Evolutionary conservation across 495 filamentous ascomycete species (phyloP), one percentile per base, ranked within the genome.

Genomic region (Penicillium cinerascens): DNA sequence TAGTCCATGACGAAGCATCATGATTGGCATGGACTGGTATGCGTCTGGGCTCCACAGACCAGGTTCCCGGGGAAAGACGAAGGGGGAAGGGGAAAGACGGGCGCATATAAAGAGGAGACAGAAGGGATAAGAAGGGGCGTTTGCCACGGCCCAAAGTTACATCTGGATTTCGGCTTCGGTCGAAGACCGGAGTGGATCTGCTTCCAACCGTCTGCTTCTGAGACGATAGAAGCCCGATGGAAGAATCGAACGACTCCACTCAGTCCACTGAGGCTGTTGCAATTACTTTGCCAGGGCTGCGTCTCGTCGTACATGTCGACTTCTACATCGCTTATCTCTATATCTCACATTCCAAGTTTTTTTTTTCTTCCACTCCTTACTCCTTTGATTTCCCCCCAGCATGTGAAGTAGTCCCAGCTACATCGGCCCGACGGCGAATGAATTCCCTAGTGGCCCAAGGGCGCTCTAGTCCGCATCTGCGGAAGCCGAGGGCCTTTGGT

Each of bases 1-100:
- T 62, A 73, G 46, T 48, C 62, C 68, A 74, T 72, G 47, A 56
- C 67, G 56, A 63, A 63, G 62, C 63, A 58, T 59, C 70, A 75
- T 73, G 55, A 48, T 42, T 58, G 51, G 52, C 22, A 60, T 42
- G 38, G 47, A 39, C 40, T 47, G 52, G 59, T 55, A 62, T 57
- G 59, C 49, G 45, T 44, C 20, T 16, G 55, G 66, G 59, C 29
- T 52, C 60, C 56, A 59, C 56, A 36, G 36, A 62, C 52, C 56
- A 64, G 52, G 56, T 56, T 54, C 41, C 35, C 22, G 49, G 37
- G 42, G 55, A 57, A 52, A 42, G 46, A 46, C n/a, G 44, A 46
- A 52, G 42, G 27, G 23, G 41, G 22, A 23, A 36, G 42, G 20
- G 22, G 44, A 49, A 45, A 26, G 23, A 37, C 21, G 25, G 42